Evolutionary conservation across 2,329 filamentous ascomycete species (phyloP).

Genomic region (Scedosporium boydii): DNA sequence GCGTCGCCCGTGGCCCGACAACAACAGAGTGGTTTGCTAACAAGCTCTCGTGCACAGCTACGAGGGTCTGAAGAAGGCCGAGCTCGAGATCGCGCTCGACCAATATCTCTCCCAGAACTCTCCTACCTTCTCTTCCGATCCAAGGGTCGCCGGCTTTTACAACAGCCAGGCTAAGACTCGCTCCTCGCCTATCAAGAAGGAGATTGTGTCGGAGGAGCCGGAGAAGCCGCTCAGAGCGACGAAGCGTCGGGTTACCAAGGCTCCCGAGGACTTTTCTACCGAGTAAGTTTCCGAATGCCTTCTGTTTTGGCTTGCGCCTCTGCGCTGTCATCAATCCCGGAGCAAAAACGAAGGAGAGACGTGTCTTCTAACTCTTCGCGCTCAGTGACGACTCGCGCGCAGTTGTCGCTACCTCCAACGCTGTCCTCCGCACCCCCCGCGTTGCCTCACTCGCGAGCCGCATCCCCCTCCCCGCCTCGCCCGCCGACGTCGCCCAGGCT

Average conservation of each 20-base stretch:
- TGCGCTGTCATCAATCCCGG: background rate
- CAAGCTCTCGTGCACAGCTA: conserved; percentile 36
- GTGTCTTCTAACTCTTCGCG: background rate
- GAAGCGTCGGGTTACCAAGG: conserved; percentile 35
- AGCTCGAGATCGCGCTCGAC: conserved; percentile 69
- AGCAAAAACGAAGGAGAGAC: background rate
- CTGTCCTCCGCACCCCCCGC: conserved; percentile 40
- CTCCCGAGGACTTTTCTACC: conserved; percentile 30
- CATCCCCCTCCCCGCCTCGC: conserved; percentile 70
- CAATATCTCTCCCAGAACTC: conserved; percentile 62
- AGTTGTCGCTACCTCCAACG: conserved; percentile 23
- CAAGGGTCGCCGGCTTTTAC: conserved; percentile 61
- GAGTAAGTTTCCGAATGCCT: conserved; percentile 27
- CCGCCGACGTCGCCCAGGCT: conserved; percentile 64
- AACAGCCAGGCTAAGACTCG: conserved; percentile 50
- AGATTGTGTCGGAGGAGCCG: conserved; percentile 28
- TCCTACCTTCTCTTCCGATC: conserved; percentile 51
- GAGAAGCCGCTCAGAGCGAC: conserved; percentile 19
- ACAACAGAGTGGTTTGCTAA: background rate
- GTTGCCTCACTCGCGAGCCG: conserved; percentile 45
- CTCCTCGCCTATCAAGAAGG: conserved; percentile 53
- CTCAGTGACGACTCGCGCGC: background rate
- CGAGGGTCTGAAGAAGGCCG: conserved; percentile 64
- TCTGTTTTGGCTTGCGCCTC: background rate
- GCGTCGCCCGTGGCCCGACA: no score